A percentile compares a stretch with the other conserved stretches of the same genome.
Conservation (phyloP, 345 rosid genomes). For the Salix arbutifolia region DNA sequence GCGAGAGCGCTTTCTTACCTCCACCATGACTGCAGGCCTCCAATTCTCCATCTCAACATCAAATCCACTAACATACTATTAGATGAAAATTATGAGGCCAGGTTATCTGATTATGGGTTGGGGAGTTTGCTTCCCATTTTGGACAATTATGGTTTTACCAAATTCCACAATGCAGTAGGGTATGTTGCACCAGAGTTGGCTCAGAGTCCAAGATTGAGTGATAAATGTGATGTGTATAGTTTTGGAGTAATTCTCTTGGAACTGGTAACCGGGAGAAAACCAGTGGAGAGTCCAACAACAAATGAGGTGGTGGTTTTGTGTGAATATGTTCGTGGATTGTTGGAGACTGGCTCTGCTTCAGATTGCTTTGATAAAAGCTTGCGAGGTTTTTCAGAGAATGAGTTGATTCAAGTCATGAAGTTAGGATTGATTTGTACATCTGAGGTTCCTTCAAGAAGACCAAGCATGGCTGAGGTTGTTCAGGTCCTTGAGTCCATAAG, state of each 20-base stretch:
- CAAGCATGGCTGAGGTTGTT: conserved; percentile 95
- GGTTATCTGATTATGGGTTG: conserved; percentile 82
- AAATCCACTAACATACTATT: conserved; percentile 85
- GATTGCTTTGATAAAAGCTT: conserved; percentile 77
- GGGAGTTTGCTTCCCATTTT: conserved; percentile 76
- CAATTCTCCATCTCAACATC: conserved; percentile 85
- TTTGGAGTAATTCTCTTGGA: conserved; percentile 90
- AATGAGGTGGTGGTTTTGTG: conserved; percentile 68
- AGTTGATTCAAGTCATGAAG: conserved; percentile 89
- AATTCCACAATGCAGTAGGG: conserved; percentile 84
- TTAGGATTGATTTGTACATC: conserved; percentile 81
- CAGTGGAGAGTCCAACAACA: conserved; percentile 66
- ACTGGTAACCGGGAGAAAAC: conserved; percentile 86
- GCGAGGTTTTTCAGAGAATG: conserved; percentile 77
- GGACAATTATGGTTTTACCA: conserved; percentile 67
- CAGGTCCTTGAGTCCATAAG: conserved; percentile 95
- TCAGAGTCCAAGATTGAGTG: conserved; percentile 66
- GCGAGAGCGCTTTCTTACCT: conserved; percentile 88
- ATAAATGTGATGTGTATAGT: conserved; percentile 89
- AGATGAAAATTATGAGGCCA: conserved; percentile 66
- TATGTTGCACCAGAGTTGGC: conserved; percentile 97
- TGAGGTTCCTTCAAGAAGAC: conserved; percentile 71
- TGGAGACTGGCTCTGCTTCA: conserved; percentile 76
- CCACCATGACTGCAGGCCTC: conserved; percentile 86
- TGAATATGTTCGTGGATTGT: conserved; percentile 68